These are phyloP conservation scores for Torulaspora microellipsoides DNA, from an alignment of 805 yeast genomes.

Conservation along the genomic window DNA sequence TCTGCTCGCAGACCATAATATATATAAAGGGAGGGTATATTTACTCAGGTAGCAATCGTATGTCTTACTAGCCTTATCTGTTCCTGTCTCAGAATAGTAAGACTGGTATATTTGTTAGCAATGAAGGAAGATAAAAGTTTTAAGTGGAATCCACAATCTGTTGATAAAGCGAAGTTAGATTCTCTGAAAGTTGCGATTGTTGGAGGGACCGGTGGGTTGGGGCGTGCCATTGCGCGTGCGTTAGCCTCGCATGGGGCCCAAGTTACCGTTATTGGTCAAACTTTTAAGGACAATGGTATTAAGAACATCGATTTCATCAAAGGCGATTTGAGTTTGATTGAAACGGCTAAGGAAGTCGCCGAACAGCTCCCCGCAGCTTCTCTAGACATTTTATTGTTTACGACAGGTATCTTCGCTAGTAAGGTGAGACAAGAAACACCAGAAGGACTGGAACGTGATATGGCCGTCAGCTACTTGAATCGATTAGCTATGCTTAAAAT, in stretches of 20 bases:
- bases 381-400: conserved; percentile 34
- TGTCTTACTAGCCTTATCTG: too few species aligned
- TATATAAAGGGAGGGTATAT: too few species aligned
- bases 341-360: conserved; percentile 26
- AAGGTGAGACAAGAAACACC: conserved; percentile 31
- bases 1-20: too few species aligned
- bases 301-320: conserved; percentile 30
- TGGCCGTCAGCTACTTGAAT: conserved; percentile 39
- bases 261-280: conserved; percentile 37
- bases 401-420: conserved; percentile 40
- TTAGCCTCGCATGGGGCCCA: conserved; percentile 30
- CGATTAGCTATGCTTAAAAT: conserved; percentile 33
- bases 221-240: conserved; percentile 32
- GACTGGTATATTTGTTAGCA: too few species aligned
- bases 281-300: conserved; percentile 31
- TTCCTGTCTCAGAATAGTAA: too few species aligned
- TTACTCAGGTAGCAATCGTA: too few species aligned
- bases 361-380: conserved; percentile 18
- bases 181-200: conserved; percentile 26
- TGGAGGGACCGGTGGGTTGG: conserved; percentile 42
- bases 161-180: conserved; percentile 4
- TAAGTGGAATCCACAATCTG: not conserved
- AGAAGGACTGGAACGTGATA: conserved; percentile 39
- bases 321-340: conserved; percentile 35
- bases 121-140: conserved; percentile 9